These are phyloP conservation scores for Wickerhamiella brachini DNA, from an alignment of 805 yeast species.

Conservation along the genomic window DNA sequence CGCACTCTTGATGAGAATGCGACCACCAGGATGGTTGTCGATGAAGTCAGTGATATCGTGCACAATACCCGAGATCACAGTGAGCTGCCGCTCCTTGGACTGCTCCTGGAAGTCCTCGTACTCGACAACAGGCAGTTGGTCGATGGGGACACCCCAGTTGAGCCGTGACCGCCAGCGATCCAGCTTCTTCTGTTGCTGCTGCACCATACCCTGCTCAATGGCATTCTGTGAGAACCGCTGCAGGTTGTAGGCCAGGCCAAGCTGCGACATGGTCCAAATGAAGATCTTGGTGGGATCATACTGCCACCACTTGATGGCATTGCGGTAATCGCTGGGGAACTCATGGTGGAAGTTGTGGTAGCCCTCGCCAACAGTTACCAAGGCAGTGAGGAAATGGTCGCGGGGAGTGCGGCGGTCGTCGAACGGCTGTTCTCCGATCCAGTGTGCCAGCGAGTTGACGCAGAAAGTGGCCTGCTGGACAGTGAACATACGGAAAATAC, in stretches of 20 bases:
- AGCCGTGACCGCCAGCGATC: slow-evolving; percentile 64
- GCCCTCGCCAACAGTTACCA: slow-evolving; percentile 79
- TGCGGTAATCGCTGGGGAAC: slow-evolving; percentile 81
- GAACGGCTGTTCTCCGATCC: slow-evolving; percentile 57
- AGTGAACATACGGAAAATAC: slow-evolving; percentile 51
- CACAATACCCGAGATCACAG: slow-evolving; percentile 78
- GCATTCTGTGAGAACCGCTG: slow-evolving; percentile 44
- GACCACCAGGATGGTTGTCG: slow-evolving; percentile 89
- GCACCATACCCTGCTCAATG: slow-evolving; percentile 57
- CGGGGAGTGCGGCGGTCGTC: slow-evolving; percentile 62
- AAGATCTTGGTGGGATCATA: slow-evolving; percentile 83
- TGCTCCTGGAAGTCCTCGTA: slow-evolving; percentile 39
- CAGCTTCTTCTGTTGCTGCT: slow-evolving; percentile 68
- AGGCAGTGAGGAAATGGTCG: slow-evolving; percentile 48
- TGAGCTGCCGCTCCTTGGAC: slow-evolving; percentile 45
- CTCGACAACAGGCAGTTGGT: slow-evolving; percentile 59
- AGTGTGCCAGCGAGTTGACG: slow-evolving; percentile 75
- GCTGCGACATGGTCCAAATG: slow-evolving; percentile 35
- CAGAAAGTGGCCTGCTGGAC: slow-evolving; percentile 72
- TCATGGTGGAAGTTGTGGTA: slow-evolving; percentile 91
- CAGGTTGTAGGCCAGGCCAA: slow-evolving; percentile 48
- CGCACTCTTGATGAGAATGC: slow-evolving; percentile 60
- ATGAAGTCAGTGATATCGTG: slow-evolving; percentile 89
- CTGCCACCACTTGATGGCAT: slow-evolving; percentile 54
- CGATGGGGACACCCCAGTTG: slow-evolving; percentile 92